Base-by-base conservation (phyloP, 2,329 filamentous ascomycete genomes). In the Penicillium sp. region DNA sequence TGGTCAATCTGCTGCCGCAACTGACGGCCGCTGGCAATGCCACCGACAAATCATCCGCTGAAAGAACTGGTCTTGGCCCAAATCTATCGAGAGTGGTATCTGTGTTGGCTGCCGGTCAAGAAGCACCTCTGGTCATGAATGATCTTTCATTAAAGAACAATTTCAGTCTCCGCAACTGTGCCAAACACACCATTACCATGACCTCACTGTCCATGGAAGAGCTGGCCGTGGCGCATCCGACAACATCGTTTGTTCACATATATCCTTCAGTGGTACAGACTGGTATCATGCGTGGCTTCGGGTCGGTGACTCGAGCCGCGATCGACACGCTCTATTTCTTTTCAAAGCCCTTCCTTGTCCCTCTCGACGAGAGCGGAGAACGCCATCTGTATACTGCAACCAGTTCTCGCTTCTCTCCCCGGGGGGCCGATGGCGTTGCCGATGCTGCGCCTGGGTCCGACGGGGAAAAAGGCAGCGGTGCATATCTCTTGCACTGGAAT, bases 231-330 rank as follows among this genome's bases (percentile, higher is more conserved):
- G 63, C 73, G 10, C 75, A 81, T 23, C 79, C 80, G 0, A 69
- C 71, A 2, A 77, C 77, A 0, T 75, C 74, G 1, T 84, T 83
- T 65, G 62, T 80, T 16, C 82, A 84, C 51, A 71, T 75, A 2
- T 80, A 72, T 51, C 79, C 81, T 0, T 76, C 78, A 3, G 66
- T 74, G 14, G 80, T 83, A 34, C 58, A 57, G 23, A 62, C 57
- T 5, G 55, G 55, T 14, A 16, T 60, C 13, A 31, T 48, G 40
- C 55, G 58, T 7, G 55, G 57, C 1, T 54, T 53, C 14, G 51
- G 54, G 13, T 33, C 43, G 1, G 21, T 62, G 7, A 48, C 48
- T 26, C 54, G 43, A 26, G 14, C 43, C 31, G 55, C 48, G 5
- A 23, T 56, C 16, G 55, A 29, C 23, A 52, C 43, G 4, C 5